A percentile compares a stretch with the other conserved stretches of the same genome.
phyloP scores from a whole-genome alignment of 2,329 filamentous ascomycete species.

The Ramularia endophylla region DNA sequence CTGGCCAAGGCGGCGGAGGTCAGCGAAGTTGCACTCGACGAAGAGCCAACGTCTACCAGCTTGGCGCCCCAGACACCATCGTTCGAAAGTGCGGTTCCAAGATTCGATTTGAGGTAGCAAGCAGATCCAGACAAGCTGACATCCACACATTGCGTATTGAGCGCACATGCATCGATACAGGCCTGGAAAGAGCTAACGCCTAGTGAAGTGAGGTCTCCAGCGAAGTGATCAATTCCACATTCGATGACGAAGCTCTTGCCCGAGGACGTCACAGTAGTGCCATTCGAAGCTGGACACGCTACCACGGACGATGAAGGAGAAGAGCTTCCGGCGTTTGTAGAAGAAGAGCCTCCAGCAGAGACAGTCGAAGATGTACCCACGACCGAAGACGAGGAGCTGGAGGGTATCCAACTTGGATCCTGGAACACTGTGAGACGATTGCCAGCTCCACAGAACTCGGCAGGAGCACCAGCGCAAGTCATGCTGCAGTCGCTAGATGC shows the following conservation, averaged over 20 bases:
- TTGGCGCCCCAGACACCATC: conserved; percentile 3
- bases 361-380: too few relatives aligned
- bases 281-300: conserved; percentile 25
- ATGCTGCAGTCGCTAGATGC: conserved; percentile 19
- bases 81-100: conserved; percentile 1
- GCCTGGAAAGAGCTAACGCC: conserved; percentile 15
- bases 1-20: too few relatives aligned
- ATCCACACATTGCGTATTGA: conserved; percentile 19
- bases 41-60: background rate
- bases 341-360: conserved; percentile 1
- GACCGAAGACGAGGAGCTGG: too few relatives aligned
- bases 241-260: background rate
- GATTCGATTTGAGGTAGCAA: conserved; percentile 4
- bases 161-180: conserved; percentile 23
- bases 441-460: conserved; percentile 23
- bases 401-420: background rate
- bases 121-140: conserved; percentile 10
- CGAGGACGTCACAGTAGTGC: conserved; percentile 13
- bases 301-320: conserved; percentile 13
- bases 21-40: too few relatives aligned
- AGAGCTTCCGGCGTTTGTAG: conserved; percentile 2
- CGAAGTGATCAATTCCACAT: conserved; percentile 16
- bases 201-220: conserved; percentile 14
- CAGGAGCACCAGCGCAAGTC: conserved; percentile 20
- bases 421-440: conserved; percentile 9